Base-by-base conservation (phyloP, 106 monocot species). In the Acanthochlamys bracteata region DNA sequence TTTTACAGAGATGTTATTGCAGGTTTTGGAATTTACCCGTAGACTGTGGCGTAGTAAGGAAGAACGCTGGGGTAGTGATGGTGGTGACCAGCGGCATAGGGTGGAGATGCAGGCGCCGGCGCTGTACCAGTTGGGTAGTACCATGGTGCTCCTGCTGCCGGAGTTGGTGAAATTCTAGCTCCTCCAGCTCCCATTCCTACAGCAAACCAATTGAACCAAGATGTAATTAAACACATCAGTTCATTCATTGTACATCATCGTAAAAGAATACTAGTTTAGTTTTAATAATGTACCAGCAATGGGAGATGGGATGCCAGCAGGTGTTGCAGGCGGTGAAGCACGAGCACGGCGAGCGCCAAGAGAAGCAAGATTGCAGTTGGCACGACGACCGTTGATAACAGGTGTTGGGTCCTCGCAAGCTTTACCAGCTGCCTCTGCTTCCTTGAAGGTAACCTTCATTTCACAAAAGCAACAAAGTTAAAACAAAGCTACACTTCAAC, bases 371-470 rank as follows among this genome's bases (percentile, higher is more conserved):
- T 88, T 88, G 57, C 87, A 88, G 74, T 88, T 88, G 11, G 87
- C 76, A 47, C 76, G 73, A 22, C 87, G 83, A 16, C 87, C 83
- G 60, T 78, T 88, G 77, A 88, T 88, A 25, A 80, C 54, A 11
- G 87, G 87, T 23, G 83, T 69, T 16, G 83, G 59, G 47, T 88
- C 87, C 72, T 83, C 87, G 55, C 87, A 88, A 0, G 87, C 87
- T 74, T 83, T 88, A 76, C 60, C 80, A 12, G 87, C 83, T 41
- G 80, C 70, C 22, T 88, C 87, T 6, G 80, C 80, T 25, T 88
- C 80, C 71, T 77, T 80, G 42, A 88, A 88, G 43, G 87, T 88
- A 61, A 88, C 87, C 87, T 88, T n/a, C n/a, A n/a, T n/a, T n/a
- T n/a, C n/a, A n/a, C n/a, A 57, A 19, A 57, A 39, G 43, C 43